phyloP scores from a whole-genome alignment of 2,329 filamentous ascomycete genomes.

The Graphilbum sp. region DNA sequence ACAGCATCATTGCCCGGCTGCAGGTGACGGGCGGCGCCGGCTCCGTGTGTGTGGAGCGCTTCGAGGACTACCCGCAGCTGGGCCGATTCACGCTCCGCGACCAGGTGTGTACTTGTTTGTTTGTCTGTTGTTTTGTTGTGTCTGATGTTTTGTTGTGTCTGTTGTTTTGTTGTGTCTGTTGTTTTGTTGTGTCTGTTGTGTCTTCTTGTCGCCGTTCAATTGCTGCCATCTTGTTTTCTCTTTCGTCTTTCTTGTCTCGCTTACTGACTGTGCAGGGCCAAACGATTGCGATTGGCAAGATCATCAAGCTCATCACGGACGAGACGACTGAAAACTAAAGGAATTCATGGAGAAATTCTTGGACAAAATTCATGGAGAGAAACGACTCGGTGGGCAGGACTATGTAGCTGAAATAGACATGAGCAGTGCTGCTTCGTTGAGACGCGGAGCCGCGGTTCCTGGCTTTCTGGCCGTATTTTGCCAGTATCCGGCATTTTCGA shows the following conservation, averaged over 20 bases:
- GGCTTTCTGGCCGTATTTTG: too few relatives aligned
- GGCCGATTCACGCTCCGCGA: conserved; percentile 82
- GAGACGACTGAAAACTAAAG: conserved; percentile 1
- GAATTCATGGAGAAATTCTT: background rate
- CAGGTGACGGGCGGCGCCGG: conserved; percentile 75
- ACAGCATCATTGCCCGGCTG: conserved; percentile 81
- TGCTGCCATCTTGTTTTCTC: too few relatives aligned
- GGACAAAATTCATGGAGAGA: too few relatives aligned
- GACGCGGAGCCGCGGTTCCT: too few relatives aligned
- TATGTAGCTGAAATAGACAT: too few relatives aligned
- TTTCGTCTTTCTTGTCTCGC: background rate
- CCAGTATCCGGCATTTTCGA: too few relatives aligned
- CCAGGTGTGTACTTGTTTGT: conserved; percentile 48
- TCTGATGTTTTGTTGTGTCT: conserved; percentile 1
- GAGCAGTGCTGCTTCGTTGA: too few relatives aligned
- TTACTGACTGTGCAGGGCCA: conserved; percentile 49
- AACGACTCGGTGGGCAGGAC: too few relatives aligned
- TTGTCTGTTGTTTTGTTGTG: too few relatives aligned
- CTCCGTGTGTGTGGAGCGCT: conserved; percentile 80
- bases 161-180: too few relatives aligned
- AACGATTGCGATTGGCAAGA: conserved; percentile 99
- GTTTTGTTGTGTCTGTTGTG: too few relatives aligned
- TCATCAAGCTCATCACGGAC: conserved; percentile 60
- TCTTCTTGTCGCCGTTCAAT: too few relatives aligned
- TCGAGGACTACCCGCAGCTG: conserved; percentile 91